Percentiles rank a stretch among this genome's conserved stretches.
These are phyloP conservation scores for Gastrodia elata DNA, from an alignment of 106 monocot genomes.

Conservation along the genomic window DNA sequence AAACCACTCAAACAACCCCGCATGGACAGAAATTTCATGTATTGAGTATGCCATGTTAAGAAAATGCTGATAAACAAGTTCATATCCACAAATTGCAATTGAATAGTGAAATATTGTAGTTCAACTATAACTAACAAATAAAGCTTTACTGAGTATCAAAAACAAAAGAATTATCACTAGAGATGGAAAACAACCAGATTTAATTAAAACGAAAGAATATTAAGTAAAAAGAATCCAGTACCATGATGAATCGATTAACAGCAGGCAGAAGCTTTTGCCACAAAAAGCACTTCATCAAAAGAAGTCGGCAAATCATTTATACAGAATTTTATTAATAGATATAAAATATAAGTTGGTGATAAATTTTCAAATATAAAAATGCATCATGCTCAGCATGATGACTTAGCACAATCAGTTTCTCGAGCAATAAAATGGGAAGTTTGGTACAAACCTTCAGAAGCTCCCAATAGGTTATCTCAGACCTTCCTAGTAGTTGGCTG, in stretches of 20 bases:
- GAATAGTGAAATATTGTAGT: background rate
- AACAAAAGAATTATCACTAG: background rate
- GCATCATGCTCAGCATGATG: background rate
- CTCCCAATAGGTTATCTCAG: slow-evolving; percentile 84
- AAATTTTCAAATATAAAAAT: background rate
- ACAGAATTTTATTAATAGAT: background rate
- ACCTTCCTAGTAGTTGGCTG: slow-evolving; percentile 49
- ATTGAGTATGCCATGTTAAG: background rate
- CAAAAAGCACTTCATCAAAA: background rate
- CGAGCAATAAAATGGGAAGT: background rate
- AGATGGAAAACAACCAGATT: background rate
- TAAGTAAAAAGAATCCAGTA: background rate
- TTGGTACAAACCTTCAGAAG: slow-evolving; percentile 66
- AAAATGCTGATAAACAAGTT: background rate
- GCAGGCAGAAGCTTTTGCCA: background rate
- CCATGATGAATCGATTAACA: background rate
- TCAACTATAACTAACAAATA: background rate
- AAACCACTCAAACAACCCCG: no score
- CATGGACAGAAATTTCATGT: no score
- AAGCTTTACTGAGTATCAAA: background rate
- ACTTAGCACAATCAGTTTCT: background rate
- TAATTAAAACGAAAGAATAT: background rate
- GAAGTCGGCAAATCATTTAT: background rate
- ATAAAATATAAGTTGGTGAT: background rate
- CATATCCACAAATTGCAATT: background rate